A percentile compares a stretch with the other conserved stretches of the same genome.
phyloP scores from a whole-genome alignment of 1,139 yeast species.

The Scheffersomyces lignicola region DNA sequence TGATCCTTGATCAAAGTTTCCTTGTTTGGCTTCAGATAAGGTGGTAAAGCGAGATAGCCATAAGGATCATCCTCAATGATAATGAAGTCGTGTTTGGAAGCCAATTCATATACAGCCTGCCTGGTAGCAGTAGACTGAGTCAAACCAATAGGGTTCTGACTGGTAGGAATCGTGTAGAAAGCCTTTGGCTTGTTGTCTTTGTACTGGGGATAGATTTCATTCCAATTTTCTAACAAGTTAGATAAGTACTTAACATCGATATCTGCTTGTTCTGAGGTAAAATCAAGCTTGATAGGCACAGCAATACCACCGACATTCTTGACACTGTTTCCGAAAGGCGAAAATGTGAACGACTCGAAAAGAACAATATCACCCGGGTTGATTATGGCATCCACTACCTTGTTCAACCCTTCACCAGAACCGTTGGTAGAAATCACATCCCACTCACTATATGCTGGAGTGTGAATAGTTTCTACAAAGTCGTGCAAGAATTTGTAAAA shows the following conservation, averaged over 20 bases:
- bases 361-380: conserved; percentile 57
- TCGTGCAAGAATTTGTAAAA: conserved; percentile 42
- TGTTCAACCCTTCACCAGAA: conserved; percentile 68
- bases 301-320: conserved; percentile 46
- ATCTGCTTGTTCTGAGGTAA: conserved; percentile 38
- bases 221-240: conserved; percentile 41
- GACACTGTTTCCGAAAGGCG: conserved; percentile 51
- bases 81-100: conserved; percentile 38
- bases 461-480: conserved; percentile 43
- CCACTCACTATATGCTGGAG: conserved; percentile 58
- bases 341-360: conserved; percentile 64
- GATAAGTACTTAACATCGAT: conserved; percentile 42
- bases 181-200: conserved; percentile 36
- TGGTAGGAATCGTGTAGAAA: conserved; percentile 43
- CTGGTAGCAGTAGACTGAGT: conserved; percentile 38
- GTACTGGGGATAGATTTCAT: conserved; percentile 26
- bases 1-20: conserved; percentile 15
- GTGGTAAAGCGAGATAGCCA: conserved; percentile 41
- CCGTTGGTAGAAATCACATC: conserved; percentile 54
- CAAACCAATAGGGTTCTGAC: conserved; percentile 46
- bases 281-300: conserved; percentile 51
- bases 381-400: conserved; percentile 55
- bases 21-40: conserved; percentile 27
- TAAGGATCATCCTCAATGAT: conserved; percentile 49
- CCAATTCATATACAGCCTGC: conserved; percentile 37